Evolutionary conservation across 1,139 yeast species (phyloP).

Genomic region (Arxiozyma heterogenica): DNA sequence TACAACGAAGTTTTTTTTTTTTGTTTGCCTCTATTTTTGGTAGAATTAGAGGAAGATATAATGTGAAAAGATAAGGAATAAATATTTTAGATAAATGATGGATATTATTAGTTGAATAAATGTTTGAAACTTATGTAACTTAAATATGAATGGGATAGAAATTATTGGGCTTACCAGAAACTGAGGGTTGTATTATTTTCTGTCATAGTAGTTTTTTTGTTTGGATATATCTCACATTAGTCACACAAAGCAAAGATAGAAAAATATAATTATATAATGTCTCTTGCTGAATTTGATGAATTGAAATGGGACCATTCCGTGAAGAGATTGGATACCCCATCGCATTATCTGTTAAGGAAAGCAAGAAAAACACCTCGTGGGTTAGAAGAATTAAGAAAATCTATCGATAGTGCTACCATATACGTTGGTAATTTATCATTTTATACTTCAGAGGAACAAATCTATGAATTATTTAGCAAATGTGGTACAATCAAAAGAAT

Average conservation of each 20-base stretch:
- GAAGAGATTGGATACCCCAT: conserved; percentile 67
- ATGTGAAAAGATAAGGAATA: no score
- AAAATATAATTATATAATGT: not conserved
- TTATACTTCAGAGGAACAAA: conserved; percentile 88
- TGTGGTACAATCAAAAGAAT: conserved; percentile 71
- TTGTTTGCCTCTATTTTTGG: not conserved
- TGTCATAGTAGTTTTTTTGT: no score
- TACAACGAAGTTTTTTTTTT: not conserved
- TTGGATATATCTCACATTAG: not conserved
- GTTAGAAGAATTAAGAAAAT: conserved; percentile 51
- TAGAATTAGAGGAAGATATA: no score
- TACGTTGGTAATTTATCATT: conserved; percentile 83
- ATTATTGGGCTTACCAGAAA: not conserved
- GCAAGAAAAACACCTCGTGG: conserved; percentile 46
- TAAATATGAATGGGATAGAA: no score
- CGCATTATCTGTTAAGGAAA: conserved; percentile 63
- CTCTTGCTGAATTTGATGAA: conserved; percentile 36
- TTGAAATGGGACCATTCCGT: conserved; percentile 41
- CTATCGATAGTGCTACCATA: conserved; percentile 61
- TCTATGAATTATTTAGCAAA: conserved; percentile 72
- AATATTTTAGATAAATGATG: no score
- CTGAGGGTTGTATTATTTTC: not conserved
- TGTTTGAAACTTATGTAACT: not conserved
- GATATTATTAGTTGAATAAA: not conserved
- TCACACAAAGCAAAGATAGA: not conserved